Base-by-base conservation (phyloP, 495 filamentous ascomycete genomes). In the Tuber borchii region DNA sequence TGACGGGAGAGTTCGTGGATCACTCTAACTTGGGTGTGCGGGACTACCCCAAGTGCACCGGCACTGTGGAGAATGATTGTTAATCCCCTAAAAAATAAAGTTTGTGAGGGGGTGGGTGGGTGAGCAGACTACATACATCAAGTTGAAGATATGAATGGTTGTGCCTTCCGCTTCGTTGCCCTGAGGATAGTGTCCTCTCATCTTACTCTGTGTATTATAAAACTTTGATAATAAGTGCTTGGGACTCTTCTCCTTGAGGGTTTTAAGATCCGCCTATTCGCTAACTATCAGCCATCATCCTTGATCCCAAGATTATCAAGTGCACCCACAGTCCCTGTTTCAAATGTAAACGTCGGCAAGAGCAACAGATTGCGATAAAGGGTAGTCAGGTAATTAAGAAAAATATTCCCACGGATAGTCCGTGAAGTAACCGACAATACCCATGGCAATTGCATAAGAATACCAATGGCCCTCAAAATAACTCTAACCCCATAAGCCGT, bases 101-200 rank as follows among this genome's bases (percentile, higher is more conserved):
- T 3, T 9, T 22, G 31, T 0, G 2, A 6, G 42, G 34, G 34
- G 34, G 34, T n/a, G n/a, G n/a, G n/a, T n/a, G 34, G 34, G 34
- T 37, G 2, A 40, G 20, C 9, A 19, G 37, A 34, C 7, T 40
- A 71, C 68, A 48, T n/a, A 79, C 78, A 80, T 80, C 2, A 80
- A 51, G 40, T 80, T 82, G 73, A 82, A 82, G 70, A 78, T 71
- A 34, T 82, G 81, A 42, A 75, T 37, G n/a, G 81, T 82, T 37
- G 78, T 74, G 39, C 77, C 80, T 48, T 82, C 77, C 1, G 69
- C 37, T 43, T 70, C 56, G 42, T 80, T 73, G 31, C 81, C 81
- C 0, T 43, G 19, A 16, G 81, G 80, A 56, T 69, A 82, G 4
- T 77, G 73, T 9, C 39, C 68, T 14, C 80, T 77, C 74, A 80